Evolutionary conservation across 768 basidiomycete genomes (phyloP).

Genomic region (Tylopilus intermedius): DNA sequence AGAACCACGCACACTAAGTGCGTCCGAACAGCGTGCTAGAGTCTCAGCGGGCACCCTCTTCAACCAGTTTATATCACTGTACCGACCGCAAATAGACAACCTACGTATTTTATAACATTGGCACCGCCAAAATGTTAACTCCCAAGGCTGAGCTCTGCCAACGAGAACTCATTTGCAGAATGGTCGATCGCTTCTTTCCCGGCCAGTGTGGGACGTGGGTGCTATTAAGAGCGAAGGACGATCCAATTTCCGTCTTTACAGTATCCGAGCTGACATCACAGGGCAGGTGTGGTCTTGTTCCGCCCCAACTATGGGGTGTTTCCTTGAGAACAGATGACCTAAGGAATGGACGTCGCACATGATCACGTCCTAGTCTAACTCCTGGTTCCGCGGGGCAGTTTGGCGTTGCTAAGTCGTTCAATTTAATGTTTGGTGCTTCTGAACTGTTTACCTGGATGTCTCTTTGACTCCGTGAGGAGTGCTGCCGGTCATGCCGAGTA

Average conservation of each 20-base stretch:
- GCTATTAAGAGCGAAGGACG: background rate
- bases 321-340: background rate
- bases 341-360: background rate
- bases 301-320: background rate
- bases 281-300: background rate
- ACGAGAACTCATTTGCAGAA: background rate
- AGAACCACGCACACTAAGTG: conserved; percentile 78
- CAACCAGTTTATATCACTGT: conserved; percentile 18
- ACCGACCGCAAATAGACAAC: conserved; percentile 24
- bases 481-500: background rate
- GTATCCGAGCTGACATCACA: conserved; percentile 4
- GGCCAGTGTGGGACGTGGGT: background rate
- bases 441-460: background rate
- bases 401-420: background rate
- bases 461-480: background rate
- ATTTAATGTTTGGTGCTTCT: background rate
- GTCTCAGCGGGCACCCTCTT: conserved; percentile 2
- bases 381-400: background rate
- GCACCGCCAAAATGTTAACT: background rate
- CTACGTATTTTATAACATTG: conserved; percentile 8
- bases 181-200: background rate
- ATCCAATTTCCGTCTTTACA: background rate
- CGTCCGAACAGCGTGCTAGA: background rate
- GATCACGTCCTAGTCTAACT: background rate
- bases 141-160: conserved; percentile 4